Percentiles rank a stretch among this genome's conserved stretches.
phyloP scores from a whole-genome alignment of 352 stramenopile genomes.

The Globisporangium megalacanthum region DNA sequence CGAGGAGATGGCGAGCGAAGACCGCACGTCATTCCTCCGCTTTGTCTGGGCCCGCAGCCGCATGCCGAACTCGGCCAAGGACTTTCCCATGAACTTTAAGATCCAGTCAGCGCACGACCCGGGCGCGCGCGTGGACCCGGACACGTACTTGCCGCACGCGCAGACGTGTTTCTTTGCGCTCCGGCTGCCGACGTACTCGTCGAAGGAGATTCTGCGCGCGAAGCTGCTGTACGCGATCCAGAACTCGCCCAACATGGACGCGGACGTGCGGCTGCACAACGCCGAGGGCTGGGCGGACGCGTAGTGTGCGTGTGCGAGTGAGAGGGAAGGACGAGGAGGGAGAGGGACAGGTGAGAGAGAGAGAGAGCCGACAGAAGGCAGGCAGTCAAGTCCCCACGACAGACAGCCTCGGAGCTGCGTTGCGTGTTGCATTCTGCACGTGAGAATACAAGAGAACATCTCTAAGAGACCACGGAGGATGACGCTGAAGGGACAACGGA shows the following conservation, averaged over 20 bases:
- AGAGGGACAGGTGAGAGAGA: background rate
- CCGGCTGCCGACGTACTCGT: constrained; percentile 93
- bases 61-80: constrained; percentile 95
- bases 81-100: constrained; percentile 96
- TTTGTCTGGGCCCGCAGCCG: constrained; percentile 98
- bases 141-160: constrained; percentile 95
- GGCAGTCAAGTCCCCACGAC: background rate
- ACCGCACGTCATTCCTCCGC: constrained; percentile 94
- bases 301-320: constrained; percentile 15
- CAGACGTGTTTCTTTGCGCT: constrained; percentile 99
- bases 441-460: too few species aligned
- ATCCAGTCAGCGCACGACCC: constrained; percentile 83
- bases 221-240: constrained; percentile 93
- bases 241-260: constrained; percentile 96
- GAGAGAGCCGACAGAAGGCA: background rate
- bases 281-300: constrained; percentile 85
- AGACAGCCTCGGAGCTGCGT: too few species aligned
- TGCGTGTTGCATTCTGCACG: too few species aligned
- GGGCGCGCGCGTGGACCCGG: constrained; percentile 61
- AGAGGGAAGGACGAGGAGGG: background rate
- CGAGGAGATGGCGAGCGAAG: constrained; percentile 93
- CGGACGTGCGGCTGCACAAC: constrained; percentile 89
- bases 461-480: background rate
- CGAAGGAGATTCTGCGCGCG: constrained; percentile 75
- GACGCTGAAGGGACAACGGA: background rate